Evolutionary conservation across 768 basidiomycete species (phyloP), one percentile per base, ranked within the genome.

Genomic region (Boletellus ananas): DNA sequence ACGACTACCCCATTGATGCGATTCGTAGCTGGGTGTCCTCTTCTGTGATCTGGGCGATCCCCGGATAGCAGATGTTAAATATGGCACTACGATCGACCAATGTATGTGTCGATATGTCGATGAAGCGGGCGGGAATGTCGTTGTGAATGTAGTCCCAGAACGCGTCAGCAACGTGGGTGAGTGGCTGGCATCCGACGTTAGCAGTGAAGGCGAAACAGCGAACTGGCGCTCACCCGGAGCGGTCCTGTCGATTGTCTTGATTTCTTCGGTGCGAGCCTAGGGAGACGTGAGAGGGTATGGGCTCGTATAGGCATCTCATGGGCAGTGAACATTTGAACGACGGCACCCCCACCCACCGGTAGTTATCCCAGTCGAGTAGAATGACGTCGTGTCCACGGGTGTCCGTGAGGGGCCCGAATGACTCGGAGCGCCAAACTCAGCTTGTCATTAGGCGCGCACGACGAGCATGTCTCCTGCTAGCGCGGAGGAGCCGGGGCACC

Each of bases 101-200:
- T 7, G 31, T 54, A 53, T 64, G 17, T 0, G 12, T 60, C 18
- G 53, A 23, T 1, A 61, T 58, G 43, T 66, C 59, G 16, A 64
- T 64, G 12, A 64, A 50, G 12, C 64, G 62, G 12, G 51, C 38
- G 13, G 63, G 63, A 16, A 65, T 57, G n/a, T 66, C 54, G 27
- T 67, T 65, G 17, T 11, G 38, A 37, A 66, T 57, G 50, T 66
- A 62, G 4, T 55, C 10, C 5, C 14, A 51, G 35, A 64, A 66
- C 21, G 41, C 60, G 0, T 53, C 36, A 1, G 38, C 46, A 9
- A 63, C 45, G 14, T 53, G 18, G 9, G 42, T 1, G 14, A 35
- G 37, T 5, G 45, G 50, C 51, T 61, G 14, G 6, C 23, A 20
- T 2, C 39, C 18, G 21, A 45, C 13, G 40, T 53, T 27, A 51